Evolutionary conservation across 768 basidiomycete species (phyloP), one percentile per base, ranked within the genome.

Genomic region (Leccinum imitatum): DNA sequence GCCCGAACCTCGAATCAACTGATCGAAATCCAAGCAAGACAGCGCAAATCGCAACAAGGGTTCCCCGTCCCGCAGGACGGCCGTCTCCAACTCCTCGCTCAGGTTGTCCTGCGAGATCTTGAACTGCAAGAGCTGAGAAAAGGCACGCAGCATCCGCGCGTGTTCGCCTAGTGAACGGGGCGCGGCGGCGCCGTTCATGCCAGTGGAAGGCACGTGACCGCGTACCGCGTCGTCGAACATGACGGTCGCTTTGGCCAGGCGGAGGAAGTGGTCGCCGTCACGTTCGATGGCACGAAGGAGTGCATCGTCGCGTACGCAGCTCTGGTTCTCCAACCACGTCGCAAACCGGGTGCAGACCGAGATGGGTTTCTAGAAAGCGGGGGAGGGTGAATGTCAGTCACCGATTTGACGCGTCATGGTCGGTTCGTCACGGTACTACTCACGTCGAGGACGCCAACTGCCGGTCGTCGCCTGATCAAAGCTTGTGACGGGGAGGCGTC

Each of bases 11-110:
- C 21, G 53, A 17, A 73, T 14, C 8, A 35, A 59, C 27, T 30
- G 57, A 39, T 61, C 69, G 3, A 71, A 65, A 27, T 69, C 63
- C 44, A 71, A 56, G 39, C 70, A 69, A 48, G 48, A 53, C 13
- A 44, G 13, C 41, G 69, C 69, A 2, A 73, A 60, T 13, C 57
- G 57, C 4, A 69, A 59, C 35, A 73, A 30, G 1, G 48, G 39
- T 33, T 65, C 56, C 14, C 69, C 69, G 19, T 73, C 65, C 15
- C 70, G 63, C 35, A 69, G 53, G 1, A 71, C 67, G 4, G 67
- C 69, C 31, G 30, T 48, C 33, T 65, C 54, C 54, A 71, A 52
- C n/a, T 63, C 69, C 59, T 53, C 37, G 41, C 21, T 60, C 50
- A 66, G n/a, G 5, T 7, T 57, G 0, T 56, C 64, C 25, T 69